Evolutionary conservation across 352 stramenopile species (phyloP).

Genomic region (Plasmopara halstedii): DNA sequence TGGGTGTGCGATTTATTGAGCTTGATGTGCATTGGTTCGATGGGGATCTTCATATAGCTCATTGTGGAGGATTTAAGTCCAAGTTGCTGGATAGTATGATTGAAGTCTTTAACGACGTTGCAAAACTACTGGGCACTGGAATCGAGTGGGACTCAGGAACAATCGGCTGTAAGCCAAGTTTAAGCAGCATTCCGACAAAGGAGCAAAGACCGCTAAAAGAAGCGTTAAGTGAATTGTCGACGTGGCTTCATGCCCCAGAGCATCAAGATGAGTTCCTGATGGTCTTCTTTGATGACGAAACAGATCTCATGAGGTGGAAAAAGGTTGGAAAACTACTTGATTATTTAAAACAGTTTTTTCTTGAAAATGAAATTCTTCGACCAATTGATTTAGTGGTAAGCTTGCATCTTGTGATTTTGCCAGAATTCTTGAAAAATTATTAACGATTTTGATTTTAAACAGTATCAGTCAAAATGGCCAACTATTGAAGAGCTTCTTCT

Average conservation of each 20-base stretch:
- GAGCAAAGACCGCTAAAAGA: conserved; percentile 44
- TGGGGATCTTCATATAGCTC: conserved; percentile 51
- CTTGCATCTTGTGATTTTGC: conserved; percentile 2
- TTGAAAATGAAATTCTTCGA: conserved; percentile 49
- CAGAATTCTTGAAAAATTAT: neutral
- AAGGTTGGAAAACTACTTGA: conserved; percentile 61
- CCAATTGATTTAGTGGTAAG: conserved; percentile 52
- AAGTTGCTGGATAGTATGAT: conserved; percentile 61
- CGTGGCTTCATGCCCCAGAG: conserved; percentile 54
- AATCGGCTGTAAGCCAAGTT: conserved; percentile 69
- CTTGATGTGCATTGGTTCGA: conserved; percentile 78
- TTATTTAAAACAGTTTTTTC: conserved; percentile 59
- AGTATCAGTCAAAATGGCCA: conserved; percentile 50
- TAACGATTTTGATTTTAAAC: conserved; percentile 3
- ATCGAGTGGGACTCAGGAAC: conserved; percentile 54
- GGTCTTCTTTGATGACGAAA: conserved; percentile 81
- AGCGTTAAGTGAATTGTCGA: conserved; percentile 45
- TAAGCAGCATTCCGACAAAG: conserved; percentile 70
- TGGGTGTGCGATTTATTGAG: conserved; percentile 73
- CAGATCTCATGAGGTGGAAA: conserved; percentile 67
- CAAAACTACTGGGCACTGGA: conserved; percentile 27
- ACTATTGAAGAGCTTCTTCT: conserved; percentile 53
- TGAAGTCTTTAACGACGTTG: conserved; percentile 46
- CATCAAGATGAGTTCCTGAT: conserved; percentile 62
- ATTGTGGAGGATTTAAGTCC: conserved; percentile 59